Evolutionary conservation across 78 protist genomes (phyloP).

Genomic region (Dictyostelium brefeldianum): DNA sequence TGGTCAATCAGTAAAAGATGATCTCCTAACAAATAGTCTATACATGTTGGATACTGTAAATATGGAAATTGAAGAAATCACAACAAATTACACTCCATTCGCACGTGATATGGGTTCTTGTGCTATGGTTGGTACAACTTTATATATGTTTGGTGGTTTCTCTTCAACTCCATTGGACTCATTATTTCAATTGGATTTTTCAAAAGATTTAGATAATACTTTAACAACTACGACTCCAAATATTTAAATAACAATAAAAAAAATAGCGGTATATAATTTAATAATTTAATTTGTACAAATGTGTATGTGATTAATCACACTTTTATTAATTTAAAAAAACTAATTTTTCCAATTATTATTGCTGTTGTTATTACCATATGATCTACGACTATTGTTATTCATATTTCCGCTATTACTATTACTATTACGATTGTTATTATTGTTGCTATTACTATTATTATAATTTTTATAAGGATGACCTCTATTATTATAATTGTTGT

Average conservation of each 20-base stretch:
- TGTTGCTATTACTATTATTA: not conserved
- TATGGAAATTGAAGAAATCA: constrained; percentile 54
- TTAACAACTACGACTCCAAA: not conserved
- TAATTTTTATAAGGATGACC: not conserved
- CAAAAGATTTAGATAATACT: not conserved
- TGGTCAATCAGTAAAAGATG: constrained; percentile 52
- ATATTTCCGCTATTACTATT: not conserved
- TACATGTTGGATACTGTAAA: constrained; percentile 69
- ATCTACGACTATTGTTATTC: not conserved
- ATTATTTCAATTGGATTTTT: constrained; percentile 6
- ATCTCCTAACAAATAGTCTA: constrained; percentile 47
- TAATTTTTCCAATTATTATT: not conserved
- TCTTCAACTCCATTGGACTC: constrained; percentile 6
- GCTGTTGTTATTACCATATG: not conserved
- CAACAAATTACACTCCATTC: constrained; percentile 31
- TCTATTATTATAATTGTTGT: not conserved
- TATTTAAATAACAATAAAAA: not conserved
- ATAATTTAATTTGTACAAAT: not conserved
- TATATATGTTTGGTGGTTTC: constrained; percentile 77
- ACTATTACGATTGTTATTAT: not conserved
- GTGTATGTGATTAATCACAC: too few relatives aligned
- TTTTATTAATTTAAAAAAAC: too few relatives aligned
- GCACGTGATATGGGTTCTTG: constrained; percentile 80
- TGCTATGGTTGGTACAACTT: constrained; percentile 37
- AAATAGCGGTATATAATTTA: not conserved